Base-by-base conservation (phyloP, 139 green algal species). In the Micromonas pusilla region DNA sequence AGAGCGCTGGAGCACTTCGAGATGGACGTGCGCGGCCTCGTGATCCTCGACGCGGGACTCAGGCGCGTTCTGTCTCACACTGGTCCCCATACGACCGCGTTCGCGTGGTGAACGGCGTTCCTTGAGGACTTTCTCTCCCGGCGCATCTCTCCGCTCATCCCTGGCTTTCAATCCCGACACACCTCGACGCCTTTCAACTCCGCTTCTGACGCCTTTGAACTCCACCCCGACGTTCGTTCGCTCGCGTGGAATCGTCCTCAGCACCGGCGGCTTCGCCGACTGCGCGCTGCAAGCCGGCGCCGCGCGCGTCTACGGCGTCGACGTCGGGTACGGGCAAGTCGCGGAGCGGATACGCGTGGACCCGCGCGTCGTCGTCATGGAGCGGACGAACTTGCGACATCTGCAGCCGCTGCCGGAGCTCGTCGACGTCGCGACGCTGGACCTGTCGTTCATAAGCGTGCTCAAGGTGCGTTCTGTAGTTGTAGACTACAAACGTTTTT, bases 251-350 rank as follows among this genome's bases (percentile, higher is more conserved):
- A n/a, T n/a, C n/a, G n/a, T n/a, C 45, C 85, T 98, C 37, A 97
- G 92, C 16, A 99, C 95, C 0, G 95, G 95, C 20, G 95, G 95
- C 64, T 99, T 99, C 84, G 92, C 94, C 57, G 94, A 99, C 83
- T 98, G 93, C 86, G 82, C 98, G 76, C 86, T 98, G 81, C 94
- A 99, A 87, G 67, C 81, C 4, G 95, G 95, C 2, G 91, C 90
- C 0, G 67, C 65, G 0, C 72, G 66, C 16, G 95, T 98, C 62
- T 92, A 93, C 82, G 95, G 95, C 32, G 86, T 99, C 9, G 95
- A 99, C 78, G 95, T 99, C 2, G 95, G 94, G 0, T 94, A 97
- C 72, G 94, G 92, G 23, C 91, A 96, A 83, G 91, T 98, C 34
- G 85, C 86, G n/a, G 92, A 97, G 53, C 87, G 83, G 23, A 86